Evolutionary conservation across 768 basidiomycete species (phyloP), one percentile per base, ranked within the genome.

Genomic region (Pisolithus sp.): DNA sequence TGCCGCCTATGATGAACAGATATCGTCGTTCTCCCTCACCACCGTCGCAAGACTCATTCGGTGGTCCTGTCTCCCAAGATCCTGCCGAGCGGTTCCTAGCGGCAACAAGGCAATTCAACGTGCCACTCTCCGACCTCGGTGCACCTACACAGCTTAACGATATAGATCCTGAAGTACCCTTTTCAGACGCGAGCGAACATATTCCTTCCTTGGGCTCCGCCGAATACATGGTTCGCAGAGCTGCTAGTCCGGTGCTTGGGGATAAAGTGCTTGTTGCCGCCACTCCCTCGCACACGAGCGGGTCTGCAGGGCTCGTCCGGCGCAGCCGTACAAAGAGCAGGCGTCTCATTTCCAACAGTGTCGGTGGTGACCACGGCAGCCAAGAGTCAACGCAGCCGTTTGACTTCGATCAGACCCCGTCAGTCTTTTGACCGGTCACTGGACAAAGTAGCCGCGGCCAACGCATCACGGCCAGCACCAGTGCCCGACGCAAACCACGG

Each of bases 41-140:
- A 36, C 62, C 65, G 8, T 82, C 83, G 4, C 75, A 79, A 62
- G 84, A 86, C 62, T 86, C 85, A 2, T 85, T 87, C 53, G 82
- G 74, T 38, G 78, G 73, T 31, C 71, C 72, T 34, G 54, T 74
- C n/a, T 72, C 76, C 2, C 71, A 74, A 36, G 76, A 82, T 52
- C 74, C 73, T 8, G 73, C 74, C 26, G 70, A 73, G 48, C 66
- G 62, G 24, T 78, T 74, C 55, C 55, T 83, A 5, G 73, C 76
- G 13, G 66, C 75, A 3, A 52, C 66, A 43, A 77, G 75, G 54
- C 71, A 75, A 47, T 83, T 86, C 48, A 63, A 76, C 40, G 66
- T 80, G 18, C 86, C 85, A 49, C 66, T 86, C 43, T 77, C 79
- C 28, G 77, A 83, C 56, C 71, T 84, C 17, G 78, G 69, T 48